Conservation (phyloP, 495 filamentous ascomycete genomes). For the Neurospora sp. region DNA sequence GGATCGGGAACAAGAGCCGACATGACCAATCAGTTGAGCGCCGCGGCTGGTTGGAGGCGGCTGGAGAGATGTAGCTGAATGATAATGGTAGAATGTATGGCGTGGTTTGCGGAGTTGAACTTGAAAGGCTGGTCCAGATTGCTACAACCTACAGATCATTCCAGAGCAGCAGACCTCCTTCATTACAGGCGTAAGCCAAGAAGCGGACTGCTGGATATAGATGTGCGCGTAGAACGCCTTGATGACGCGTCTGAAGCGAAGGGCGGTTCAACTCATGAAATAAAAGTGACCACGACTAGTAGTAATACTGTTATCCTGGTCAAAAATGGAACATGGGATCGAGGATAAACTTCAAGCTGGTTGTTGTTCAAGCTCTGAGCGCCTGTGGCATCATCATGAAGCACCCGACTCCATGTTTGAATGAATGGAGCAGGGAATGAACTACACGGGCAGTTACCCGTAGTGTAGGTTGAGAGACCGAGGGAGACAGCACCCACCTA, state of each 20-base stretch:
- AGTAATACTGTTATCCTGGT: not conserved
- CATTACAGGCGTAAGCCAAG: not conserved
- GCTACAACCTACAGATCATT: not conserved
- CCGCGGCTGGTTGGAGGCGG: not conserved
- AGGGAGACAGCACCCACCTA: not conserved
- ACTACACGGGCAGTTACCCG: not conserved
- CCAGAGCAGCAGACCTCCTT: not conserved
- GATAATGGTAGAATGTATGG: not conserved
- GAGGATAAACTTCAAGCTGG: not conserved
- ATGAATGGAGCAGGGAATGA: not conserved
- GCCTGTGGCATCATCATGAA: not conserved
- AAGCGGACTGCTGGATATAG: not conserved
- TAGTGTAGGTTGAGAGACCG: not conserved
- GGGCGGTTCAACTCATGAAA: not conserved
- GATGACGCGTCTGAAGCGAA: not conserved
- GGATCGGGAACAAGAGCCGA: not conserved
- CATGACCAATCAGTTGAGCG: not conserved
- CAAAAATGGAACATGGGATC: not conserved
- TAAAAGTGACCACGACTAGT: not conserved
- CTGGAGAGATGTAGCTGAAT: not conserved
- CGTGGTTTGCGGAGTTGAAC: not conserved
- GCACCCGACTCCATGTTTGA: not conserved
- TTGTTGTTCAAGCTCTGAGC: not conserved
- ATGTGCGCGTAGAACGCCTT: not conserved
- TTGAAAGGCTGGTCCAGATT: not conserved